Conservation (phyloP, 768 basidiomycete species). For the Psilocybe tampanensis region DNA sequence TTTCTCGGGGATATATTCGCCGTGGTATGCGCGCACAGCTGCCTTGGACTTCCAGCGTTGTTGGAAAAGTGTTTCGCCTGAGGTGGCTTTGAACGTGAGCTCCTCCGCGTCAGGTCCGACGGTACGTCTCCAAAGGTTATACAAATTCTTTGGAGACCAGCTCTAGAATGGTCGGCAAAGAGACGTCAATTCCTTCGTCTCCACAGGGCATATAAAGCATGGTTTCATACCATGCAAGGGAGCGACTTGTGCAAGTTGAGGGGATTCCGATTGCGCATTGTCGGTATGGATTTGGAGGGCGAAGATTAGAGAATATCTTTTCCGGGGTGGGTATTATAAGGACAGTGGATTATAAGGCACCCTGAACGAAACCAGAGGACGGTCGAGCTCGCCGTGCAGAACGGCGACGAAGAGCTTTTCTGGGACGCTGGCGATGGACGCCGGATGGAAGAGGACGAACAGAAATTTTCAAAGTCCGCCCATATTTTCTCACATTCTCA, state of each 20-base stretch:
- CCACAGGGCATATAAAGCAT: not conserved
- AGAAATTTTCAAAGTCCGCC: conserved; percentile 18
- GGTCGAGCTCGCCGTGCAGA: not conserved
- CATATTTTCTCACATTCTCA: not conserved
- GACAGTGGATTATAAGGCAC: not conserved
- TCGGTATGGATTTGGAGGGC: not conserved
- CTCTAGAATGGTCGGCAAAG: conserved; percentile 47
- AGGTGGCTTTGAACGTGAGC: conserved; percentile 57
- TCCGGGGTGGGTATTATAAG: not conserved
- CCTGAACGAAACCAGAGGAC: not conserved
- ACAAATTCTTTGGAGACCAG: conserved; percentile 88
- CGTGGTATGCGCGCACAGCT: conserved; percentile 91
- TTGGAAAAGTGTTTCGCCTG: conserved; percentile 74
- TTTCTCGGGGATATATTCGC: conserved; percentile 90
- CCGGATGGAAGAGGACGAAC: not conserved
- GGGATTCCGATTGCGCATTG: conserved; percentile 27
- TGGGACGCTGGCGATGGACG: not conserved
- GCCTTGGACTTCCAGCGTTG: conserved; percentile 90
- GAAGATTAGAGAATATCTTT: not conserved
- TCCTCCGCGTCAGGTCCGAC: conserved; percentile 45
- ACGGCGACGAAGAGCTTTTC: conserved; percentile 2
- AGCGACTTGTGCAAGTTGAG: conserved; percentile 26
- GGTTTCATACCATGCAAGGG: conserved; percentile 27
- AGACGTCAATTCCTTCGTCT: not conserved
- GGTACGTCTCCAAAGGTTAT: conserved; percentile 85